Evolutionary conservation across 805 yeast genomes (phyloP).

Genomic region (Schizosaccharomyces lindneri): DNA sequence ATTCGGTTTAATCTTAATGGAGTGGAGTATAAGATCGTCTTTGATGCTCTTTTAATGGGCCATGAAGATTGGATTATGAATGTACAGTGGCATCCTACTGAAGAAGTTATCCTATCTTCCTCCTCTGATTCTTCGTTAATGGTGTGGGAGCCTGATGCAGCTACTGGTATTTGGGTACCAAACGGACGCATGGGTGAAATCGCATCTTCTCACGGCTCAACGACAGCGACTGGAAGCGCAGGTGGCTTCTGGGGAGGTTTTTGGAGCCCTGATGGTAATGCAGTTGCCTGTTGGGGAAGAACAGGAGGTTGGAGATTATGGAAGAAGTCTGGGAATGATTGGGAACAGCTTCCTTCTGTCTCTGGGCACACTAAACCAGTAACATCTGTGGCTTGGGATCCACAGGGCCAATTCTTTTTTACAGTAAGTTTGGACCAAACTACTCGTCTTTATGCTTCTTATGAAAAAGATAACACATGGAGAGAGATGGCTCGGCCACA

Average conservation of each 20-base stretch:
- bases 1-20: conserved; percentile 4
- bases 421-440: conserved; percentile 57
- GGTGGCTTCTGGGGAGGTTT: conserved; percentile 46
- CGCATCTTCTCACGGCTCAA: conserved; percentile 72
- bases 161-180: conserved; percentile 79
- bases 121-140: conserved; percentile 84
- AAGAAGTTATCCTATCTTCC: conserved; percentile 44
- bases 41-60: conserved; percentile 88
- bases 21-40: conserved; percentile 22
- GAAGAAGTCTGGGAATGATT: conserved; percentile 16
- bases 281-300: conserved; percentile 54
- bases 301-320: conserved; percentile 85
- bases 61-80: conserved; percentile 95
- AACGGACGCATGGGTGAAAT: conserved; percentile 66
- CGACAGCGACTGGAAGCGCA: conserved; percentile 90
- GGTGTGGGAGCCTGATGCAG: conserved; percentile 75
- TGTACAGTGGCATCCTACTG: conserved; percentile 34
- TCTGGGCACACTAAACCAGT: conserved; percentile 56
- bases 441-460: conserved; percentile 60
- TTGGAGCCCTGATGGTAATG: conserved; percentile 25
- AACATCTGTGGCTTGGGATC: conserved; percentile 47
- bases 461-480: conserved; percentile 27
- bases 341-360: conserved; percentile 24
- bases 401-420: conserved; percentile 14
- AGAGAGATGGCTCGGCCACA: conserved; percentile 91